Conservation (phyloP, 2,329 filamentous ascomycete species). For the Pyrenophora teres region DNA sequence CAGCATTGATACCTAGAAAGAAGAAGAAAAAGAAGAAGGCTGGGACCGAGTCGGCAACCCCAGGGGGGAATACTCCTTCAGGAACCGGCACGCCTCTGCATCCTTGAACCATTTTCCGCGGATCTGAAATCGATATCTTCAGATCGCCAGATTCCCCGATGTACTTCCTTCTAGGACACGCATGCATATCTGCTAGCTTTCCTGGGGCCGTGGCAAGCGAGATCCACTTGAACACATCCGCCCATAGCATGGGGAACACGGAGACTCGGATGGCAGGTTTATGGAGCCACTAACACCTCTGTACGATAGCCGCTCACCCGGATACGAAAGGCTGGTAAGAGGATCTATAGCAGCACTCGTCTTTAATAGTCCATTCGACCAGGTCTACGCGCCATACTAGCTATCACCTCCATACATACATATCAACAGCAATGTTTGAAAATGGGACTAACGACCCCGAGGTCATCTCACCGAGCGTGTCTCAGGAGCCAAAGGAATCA, state of each 20-base stretch:
- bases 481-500: neutral
- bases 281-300: neutral
- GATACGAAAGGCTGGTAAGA: no score
- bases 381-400: no score
- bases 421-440: no score
- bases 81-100: conserved; percentile 43
- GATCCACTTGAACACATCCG: conserved; percentile 3
- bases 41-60: conserved; percentile 42
- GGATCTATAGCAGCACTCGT: no score
- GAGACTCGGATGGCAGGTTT: conserved; percentile 3
- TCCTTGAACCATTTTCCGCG: conserved; percentile 21
- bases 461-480: neutral
- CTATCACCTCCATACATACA: no score
- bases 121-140: neutral
- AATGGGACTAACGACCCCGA: no score
- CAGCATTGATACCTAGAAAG: conserved; percentile 44
- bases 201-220: conserved; percentile 5
- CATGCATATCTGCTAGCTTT: conserved; percentile 12
- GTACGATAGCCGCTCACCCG: neutral
- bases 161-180: conserved; percentile 1
- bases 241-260: conserved; percentile 1
- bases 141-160: conserved; percentile 2
- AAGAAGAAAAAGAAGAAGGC: conserved; percentile 49
- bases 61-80: conserved; percentile 39
- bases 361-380: no score